Percentiles rank a stretch among this genome's conserved stretches.
Conservation (phyloP, 2,329 filamentous ascomycete species). For the Rhynchosporium graminicola region DNA sequence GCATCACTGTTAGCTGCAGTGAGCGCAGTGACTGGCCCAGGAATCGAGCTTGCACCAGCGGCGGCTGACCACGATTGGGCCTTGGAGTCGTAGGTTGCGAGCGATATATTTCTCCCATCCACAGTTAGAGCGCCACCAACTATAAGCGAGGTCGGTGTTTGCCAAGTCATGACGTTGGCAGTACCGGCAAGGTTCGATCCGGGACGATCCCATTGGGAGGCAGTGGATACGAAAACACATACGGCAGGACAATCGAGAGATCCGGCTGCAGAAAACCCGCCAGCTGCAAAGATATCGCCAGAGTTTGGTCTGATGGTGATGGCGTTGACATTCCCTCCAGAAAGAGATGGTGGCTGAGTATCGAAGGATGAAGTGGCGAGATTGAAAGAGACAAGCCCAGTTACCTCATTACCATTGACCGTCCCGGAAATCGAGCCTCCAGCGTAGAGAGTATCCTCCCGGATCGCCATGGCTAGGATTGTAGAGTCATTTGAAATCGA, state of each 20-base stretch:
- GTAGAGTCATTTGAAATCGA: slow-evolving; percentile 71
- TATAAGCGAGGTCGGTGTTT: slow-evolving; percentile 68
- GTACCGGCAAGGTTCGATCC: slow-evolving; percentile 71
- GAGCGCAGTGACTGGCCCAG: slow-evolving; percentile 78
- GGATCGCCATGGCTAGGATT: slow-evolving; percentile 69
- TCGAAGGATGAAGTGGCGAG: slow-evolving; percentile 64
- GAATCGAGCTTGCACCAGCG: slow-evolving; percentile 64
- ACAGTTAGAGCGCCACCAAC: slow-evolving; percentile 76
- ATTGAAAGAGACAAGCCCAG: slow-evolving; percentile 80
- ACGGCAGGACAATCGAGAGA: slow-evolving; percentile 79
- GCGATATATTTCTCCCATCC: slow-evolving; percentile 62
- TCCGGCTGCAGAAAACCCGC: slow-evolving; percentile 80
- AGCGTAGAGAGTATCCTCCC: slow-evolving; percentile 71
- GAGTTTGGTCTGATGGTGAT: slow-evolving; percentile 72
- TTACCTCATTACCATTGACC: slow-evolving; percentile 61
- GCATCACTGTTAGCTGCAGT: slow-evolving; percentile 71
- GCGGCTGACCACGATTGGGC: slow-evolving; percentile 66
- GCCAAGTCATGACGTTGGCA: slow-evolving; percentile 75
- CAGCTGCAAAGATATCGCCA: slow-evolving; percentile 80
- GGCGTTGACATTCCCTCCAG: slow-evolving; percentile 71
- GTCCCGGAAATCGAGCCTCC: slow-evolving; percentile 78
- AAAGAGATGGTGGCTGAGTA: slow-evolving; percentile 73
- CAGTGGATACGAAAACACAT: slow-evolving; percentile 73
- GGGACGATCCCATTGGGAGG: slow-evolving; percentile 77
- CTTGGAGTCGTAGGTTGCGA: slow-evolving; percentile 74